Evolutionary conservation across 75 land plant genomes (phyloP).

Genomic region (Pinus taeda): DNA sequence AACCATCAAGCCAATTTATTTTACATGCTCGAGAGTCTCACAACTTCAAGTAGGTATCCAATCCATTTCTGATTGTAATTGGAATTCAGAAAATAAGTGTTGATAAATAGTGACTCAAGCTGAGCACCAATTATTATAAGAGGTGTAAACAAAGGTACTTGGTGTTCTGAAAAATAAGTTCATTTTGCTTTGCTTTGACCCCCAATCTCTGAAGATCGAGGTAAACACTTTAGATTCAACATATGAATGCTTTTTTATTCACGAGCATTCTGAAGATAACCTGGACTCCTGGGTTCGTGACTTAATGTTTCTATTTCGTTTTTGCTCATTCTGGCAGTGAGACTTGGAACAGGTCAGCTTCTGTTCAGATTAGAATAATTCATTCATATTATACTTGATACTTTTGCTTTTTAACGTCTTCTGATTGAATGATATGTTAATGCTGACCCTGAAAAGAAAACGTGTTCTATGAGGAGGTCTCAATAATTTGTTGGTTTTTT

Average conservation of each 20-base stretch:
- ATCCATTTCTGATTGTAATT: conserved; percentile 19
- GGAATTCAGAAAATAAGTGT: conserved; percentile 16
- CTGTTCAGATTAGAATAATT: conserved; percentile 11
- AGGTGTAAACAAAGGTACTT: background rate
- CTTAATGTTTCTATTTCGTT: conserved; percentile 13
- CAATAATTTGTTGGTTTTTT: conserved; percentile 7
- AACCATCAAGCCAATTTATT: conserved; percentile 3
- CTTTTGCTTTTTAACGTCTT: background rate
- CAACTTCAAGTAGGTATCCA: conserved; percentile 48
- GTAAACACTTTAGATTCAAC: conserved; percentile 8
- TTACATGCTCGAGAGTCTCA: conserved; percentile 10
- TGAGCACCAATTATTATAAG: background rate
- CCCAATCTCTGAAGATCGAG: conserved; percentile 7
- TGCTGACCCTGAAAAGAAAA: background rate
- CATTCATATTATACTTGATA: conserved; percentile 2
- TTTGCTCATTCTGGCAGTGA: conserved; percentile 15
- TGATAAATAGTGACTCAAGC: background rate
- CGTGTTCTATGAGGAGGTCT: background rate
- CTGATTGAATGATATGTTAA: conserved; percentile 1
- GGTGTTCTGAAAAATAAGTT: background rate
- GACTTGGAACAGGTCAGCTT: conserved; percentile 13
- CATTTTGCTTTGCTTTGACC: background rate
- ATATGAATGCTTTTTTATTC: conserved; percentile 11
- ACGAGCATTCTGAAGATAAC: conserved; percentile 10
- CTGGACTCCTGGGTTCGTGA: conserved; percentile 10